Base-by-base conservation (phyloP, 306 rosid species). In the Prinsepia uniflora region DNA sequence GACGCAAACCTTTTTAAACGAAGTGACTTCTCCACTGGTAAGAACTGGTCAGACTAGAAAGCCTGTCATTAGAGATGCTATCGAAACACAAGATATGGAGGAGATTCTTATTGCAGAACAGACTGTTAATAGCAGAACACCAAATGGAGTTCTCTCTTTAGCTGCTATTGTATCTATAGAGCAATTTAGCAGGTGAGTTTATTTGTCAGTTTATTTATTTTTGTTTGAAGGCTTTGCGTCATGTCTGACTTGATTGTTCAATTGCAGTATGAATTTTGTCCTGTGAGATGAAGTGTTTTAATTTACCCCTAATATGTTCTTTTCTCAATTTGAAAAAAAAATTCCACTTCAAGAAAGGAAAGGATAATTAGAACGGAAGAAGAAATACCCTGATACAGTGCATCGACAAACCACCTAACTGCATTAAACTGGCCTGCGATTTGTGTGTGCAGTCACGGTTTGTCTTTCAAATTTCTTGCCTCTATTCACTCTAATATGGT, bases 181-280 rank as follows among this genome's bases (percentile, higher is more conserved):
- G 82, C 98, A 94, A 85, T 90, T 94, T 83, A 89, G 98, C 98
- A 90, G 98, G 98, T 94, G 85, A 87, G 77, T 55, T 24, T 65
- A 52, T 67, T 66, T 75, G 8, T 10, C 49, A 56, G 19, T 47
- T 63, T 20, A 67, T 4, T 52, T 70, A 63, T 77, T 44, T 61
- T 46, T 14, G 47, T 46, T 42, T 63, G 22, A 49, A 30, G 22
- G 56, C 71, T 50, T 30, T 24, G 20, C 68, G 5, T 70, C 54
- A 47, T 14, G 4, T 30, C 22, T 22, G 52, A 57, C 43, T 10
- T 14, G 22, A 19, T 39, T 68, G 4, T 18, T 67, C 40, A 68
- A 24, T 11, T 22, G 40, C 48, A 41, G 9, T 56, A 55, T 56
- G 53, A 70, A 50, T 19, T 43, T 56, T 34, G 14, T 10, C 41